Percentiles rank a stretch among this genome's conserved stretches.
Evolutionary conservation across 1,139 yeast genomes (phyloP).

Genomic region (Saccharomyces pastorianus): DNA sequence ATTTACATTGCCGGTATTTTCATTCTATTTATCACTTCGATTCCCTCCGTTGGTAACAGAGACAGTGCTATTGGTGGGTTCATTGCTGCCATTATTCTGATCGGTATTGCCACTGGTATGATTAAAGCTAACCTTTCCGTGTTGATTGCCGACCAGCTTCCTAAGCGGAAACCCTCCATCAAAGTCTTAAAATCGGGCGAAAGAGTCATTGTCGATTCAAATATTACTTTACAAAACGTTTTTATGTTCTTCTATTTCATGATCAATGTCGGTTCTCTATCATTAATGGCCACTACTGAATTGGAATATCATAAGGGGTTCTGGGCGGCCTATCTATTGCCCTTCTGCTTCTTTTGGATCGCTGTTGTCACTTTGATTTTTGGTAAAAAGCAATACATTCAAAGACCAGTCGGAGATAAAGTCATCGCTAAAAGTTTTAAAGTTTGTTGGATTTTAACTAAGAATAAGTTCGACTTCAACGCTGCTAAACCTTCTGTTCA

Average conservation of each 20-base stretch:
- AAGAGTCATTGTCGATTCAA: conserved; percentile 62
- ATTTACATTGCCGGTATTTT: conserved; percentile 57
- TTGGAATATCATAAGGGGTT: conserved; percentile 44
- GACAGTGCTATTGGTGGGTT: conserved; percentile 35
- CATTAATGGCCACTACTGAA: conserved; percentile 65
- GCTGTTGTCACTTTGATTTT: conserved; percentile 48
- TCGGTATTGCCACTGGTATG: conserved; percentile 77
- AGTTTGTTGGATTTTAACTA: conserved; percentile 40
- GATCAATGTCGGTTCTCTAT: conserved; percentile 72
- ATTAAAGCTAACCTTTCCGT: conserved; percentile 76
- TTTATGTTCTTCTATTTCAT: conserved; percentile 73
- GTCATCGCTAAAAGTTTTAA: conserved; percentile 51
- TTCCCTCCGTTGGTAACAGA: conserved; percentile 50
- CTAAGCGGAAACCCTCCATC: conserved; percentile 50
- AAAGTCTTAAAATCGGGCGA: conserved; percentile 54
- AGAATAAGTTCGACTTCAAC: conserved; percentile 44
- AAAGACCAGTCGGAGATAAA: conserved; percentile 56
- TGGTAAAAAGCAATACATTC: conserved; percentile 52
- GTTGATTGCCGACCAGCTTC: conserved; percentile 68
- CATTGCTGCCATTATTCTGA: conserved; percentile 51
- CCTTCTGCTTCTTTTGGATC: conserved; percentile 58
- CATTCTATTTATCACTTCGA: conserved; percentile 61
- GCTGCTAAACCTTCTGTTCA: conserved; percentile 50
- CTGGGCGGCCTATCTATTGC: conserved; percentile 69
- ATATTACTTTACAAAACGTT: conserved; percentile 63